Percentiles rank a stretch among this genome's conserved stretches.
These are phyloP conservation scores for Fusarium longipes DNA, from an alignment of 2,329 filamentous ascomycete genomes.

Conservation along the genomic window DNA sequence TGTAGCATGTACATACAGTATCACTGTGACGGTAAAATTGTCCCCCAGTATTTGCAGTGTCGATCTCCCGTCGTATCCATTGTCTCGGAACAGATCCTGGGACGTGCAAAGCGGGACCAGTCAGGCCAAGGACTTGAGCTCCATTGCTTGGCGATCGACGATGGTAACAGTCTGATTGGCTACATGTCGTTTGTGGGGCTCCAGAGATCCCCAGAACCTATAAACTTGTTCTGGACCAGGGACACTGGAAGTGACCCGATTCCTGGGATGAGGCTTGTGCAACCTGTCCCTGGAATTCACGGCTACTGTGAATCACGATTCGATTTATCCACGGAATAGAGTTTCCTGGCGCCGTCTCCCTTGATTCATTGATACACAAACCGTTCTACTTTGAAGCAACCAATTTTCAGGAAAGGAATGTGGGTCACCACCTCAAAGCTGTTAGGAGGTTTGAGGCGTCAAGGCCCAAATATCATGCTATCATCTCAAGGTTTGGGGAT, in stretches of 20 bases:
- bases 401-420: constrained; percentile 31
- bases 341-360: constrained; percentile 1
- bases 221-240: constrained; percentile 18
- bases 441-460: constrained; percentile 9
- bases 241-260: constrained; percentile 26
- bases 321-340: constrained; percentile 7
- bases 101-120: neutral
- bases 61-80: constrained; percentile 37
- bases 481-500: neutral
- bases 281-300: neutral
- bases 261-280: constrained; percentile 13
- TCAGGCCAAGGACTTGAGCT: neutral
- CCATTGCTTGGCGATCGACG: neutral
- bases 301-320: neutral
- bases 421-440: constrained; percentile 21
- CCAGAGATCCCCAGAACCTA: constrained; percentile 5
- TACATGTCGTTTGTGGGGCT: constrained; percentile 7
- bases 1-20: neutral
- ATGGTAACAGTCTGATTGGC: neutral
- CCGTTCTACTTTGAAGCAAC: constrained; percentile 15
- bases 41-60: constrained; percentile 35
- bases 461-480: constrained; percentile 9
- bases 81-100: constrained; percentile 14
- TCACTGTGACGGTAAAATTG: neutral
- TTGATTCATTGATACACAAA: neutral